Conservation (phyloP, 78 protist genomes). For the Dictyostelium citrinum region DNA sequence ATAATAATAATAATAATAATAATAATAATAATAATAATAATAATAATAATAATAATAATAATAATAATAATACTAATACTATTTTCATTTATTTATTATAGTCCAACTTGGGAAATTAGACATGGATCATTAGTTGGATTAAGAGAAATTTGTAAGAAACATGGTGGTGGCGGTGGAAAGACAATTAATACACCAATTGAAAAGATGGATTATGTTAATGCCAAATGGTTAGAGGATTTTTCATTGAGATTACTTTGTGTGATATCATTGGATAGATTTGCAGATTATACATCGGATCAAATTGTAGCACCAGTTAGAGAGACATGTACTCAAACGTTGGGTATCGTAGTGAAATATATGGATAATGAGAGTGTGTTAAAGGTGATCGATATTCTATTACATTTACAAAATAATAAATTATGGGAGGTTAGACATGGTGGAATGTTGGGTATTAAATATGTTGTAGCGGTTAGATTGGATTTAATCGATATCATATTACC, state of each 20-base stretch:
- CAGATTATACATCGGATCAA: conserved; percentile 88
- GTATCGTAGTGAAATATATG: conserved; percentile 58
- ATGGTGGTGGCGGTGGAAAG: conserved; percentile 81
- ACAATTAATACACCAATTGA: conserved; percentile 28
- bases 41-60: no score
- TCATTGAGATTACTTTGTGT: conserved; percentile 89
- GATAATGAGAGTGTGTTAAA: conserved; percentile 11
- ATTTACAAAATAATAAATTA: conserved; percentile 26
- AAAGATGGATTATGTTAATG: conserved; percentile 3
- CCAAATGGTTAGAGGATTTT: conserved; percentile 88
- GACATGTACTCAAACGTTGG: conserved; percentile 91
- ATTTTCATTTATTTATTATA: not conserved
- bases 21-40: no score
- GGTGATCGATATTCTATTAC: conserved; percentile 40
- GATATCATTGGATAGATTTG: conserved; percentile 89
- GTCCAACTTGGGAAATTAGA: conserved; percentile 89
- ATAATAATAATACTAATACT: no score
- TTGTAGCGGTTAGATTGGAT: conserved; percentile 79
- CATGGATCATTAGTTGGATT: conserved; percentile 93
- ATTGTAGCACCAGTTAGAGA: conserved; percentile 95
- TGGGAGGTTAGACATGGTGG: conserved; percentile 85
- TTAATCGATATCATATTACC: conserved; percentile 21
- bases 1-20: not conserved
- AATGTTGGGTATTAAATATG: conserved; percentile 76
- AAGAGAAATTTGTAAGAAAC: conserved; percentile 87